Base-by-base conservation (phyloP, 805 yeast species). In the Lipomyces starkeyi region DNA sequence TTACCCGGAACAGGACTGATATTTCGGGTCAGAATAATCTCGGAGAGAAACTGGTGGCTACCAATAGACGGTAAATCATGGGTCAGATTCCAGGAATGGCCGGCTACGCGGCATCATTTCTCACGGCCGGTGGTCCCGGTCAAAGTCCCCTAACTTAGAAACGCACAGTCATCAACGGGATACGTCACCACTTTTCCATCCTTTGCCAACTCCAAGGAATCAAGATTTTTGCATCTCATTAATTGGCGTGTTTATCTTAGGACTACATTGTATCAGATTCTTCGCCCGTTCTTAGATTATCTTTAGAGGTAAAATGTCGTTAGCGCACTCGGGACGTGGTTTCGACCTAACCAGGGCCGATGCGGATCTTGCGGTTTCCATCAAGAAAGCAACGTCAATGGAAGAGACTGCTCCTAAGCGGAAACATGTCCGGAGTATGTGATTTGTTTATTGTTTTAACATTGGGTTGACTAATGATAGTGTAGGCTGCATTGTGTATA, bases 321-420 rank as follows among this genome's bases (percentile, higher is more conserved):
- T 29, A 29, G n/a, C 56, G n/a, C 56, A 25, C 34, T 53, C 56
- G 3, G 56, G 34, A 13, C 29, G 56, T 25, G 56, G 56, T 29
- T 29, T 20, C 34, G 56, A 53, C 56, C 34, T 53, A 14, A 29
- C 34, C 17, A 22, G 34, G 34, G 56, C 56, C 20, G 73, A 71
- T 56, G 65, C 70, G 40, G 83, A 80, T 72, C 77, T 82, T 63
- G 72, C 77, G 47, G 76, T 82, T 58, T 84, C 88, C 73, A 87
- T 91, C 74, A 88, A 87, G 76, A 94, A 94, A 81, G 97, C 99
- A 0, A 90, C 96, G 67, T 53, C 56, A 6, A 53, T 85, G 22
- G 98, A 93, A 32, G 97, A 93, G 76, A 85, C 90, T 3, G 97
- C 98, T 0, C 98, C 99, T 1, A 94, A 94, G 79, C 84, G 99